Conservation (phyloP, 2,329 filamentous ascomycete species). For the Fonsecaea monophora region DNA sequence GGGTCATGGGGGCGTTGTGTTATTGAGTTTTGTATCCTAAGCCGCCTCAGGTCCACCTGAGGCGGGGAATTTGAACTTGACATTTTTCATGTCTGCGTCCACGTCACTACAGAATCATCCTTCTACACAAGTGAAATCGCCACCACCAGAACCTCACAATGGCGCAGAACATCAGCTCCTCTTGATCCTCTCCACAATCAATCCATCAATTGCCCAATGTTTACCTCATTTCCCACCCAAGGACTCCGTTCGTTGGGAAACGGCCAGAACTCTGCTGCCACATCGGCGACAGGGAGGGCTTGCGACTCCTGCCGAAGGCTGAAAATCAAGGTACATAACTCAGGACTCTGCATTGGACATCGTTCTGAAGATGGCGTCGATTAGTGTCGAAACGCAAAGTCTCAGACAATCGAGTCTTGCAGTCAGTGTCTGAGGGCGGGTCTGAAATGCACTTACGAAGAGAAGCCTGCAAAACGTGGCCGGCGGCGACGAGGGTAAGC, state of each 20-base stretch:
- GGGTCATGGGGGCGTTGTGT: no score
- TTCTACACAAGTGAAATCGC: not conserved
- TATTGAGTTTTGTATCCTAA: no score
- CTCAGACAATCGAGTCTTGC: not conserved
- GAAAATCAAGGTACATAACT: conserved; percentile 18
- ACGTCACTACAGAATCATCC: no score
- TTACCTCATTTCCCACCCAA: not conserved
- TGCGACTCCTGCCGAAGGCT: conserved; percentile 23
- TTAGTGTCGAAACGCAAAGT: conserved; percentile 11
- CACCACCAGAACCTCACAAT: not conserved
- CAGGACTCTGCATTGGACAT: not conserved
- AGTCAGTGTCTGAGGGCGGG: conserved; percentile 10
- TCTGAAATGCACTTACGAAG: conserved; percentile 17
- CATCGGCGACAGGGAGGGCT: conserved; percentile 6
- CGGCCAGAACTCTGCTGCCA: not conserved
- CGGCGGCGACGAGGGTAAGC: conserved; percentile 15
- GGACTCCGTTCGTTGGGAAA: not conserved
- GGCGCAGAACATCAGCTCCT: not conserved
- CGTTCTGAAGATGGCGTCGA: not conserved
- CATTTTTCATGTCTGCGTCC: no score
- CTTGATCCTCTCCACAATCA: not conserved
- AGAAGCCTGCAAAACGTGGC: conserved; percentile 17
- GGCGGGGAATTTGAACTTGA: no score
- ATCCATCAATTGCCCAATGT: not conserved
- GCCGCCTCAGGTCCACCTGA: no score